Percentiles rank a stretch among this genome's conserved stretches.
These are phyloP conservation scores for Dothistroma septosporum DNA, from an alignment of 2,329 filamentous ascomycete genomes.

Conservation along the genomic window DNA sequence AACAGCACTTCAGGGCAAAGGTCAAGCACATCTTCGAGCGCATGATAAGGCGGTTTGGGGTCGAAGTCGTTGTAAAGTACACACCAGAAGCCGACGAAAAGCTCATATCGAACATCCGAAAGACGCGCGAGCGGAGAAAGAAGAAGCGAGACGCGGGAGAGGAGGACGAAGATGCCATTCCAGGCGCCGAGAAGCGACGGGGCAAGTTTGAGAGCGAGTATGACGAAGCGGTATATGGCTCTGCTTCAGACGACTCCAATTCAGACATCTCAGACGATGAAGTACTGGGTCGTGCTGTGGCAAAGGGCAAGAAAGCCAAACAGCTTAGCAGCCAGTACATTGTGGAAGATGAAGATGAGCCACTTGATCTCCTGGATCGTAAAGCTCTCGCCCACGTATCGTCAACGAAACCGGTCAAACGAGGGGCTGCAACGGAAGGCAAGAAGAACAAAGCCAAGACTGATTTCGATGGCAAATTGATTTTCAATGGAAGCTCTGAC, in stretches of 20 bases:
- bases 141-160: slow-evolving; percentile 71
- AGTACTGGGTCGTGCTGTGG: slow-evolving; percentile 45
- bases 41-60: slow-evolving; percentile 86
- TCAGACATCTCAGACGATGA: slow-evolving; percentile 63
- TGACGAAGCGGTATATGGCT: slow-evolving; percentile 89
- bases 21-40: slow-evolving; percentile 97
- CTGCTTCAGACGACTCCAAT: slow-evolving; percentile 48
- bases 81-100: slow-evolving; percentile 86
- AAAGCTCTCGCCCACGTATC: slow-evolving; percentile 89
- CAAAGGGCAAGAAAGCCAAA: slow-evolving; percentile 55
- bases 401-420: slow-evolving; percentile 72
- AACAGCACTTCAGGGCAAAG: slow-evolving; percentile 92
- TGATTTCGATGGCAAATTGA: slow-evolving; percentile 74
- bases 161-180: slow-evolving; percentile 50
- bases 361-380: slow-evolving; percentile 86
- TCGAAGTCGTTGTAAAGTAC: slow-evolving; percentile 70
- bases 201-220: slow-evolving; percentile 85
- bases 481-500: slow-evolving; percentile 55
- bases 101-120: slow-evolving; percentile 88
- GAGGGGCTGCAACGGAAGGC: slow-evolving; percentile 44
- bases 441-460: slow-evolving; percentile 60
- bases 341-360: slow-evolving; percentile 89
- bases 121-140: slow-evolving; percentile 87
- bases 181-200: slow-evolving; percentile 40
- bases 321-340: slow-evolving; percentile 67